Base-by-base conservation (phyloP, 2,329 filamentous ascomycete species). In the Alternaria ventricosa region DNA sequence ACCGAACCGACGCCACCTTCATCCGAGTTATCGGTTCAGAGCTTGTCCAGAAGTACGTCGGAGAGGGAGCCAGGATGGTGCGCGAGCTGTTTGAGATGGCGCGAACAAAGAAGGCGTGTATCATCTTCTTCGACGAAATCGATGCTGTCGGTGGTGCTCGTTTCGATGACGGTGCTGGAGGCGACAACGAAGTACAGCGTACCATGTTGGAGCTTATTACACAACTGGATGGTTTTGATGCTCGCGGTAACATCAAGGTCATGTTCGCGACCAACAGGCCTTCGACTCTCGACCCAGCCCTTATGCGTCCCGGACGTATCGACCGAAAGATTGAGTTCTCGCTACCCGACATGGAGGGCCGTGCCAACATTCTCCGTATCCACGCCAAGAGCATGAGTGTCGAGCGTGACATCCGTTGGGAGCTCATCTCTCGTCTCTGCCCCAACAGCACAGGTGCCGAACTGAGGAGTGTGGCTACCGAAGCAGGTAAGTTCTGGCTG, bases 351-450 rank as follows among this genome's bases (percentile, higher is more conserved):
- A 93, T 98, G 73, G 96, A 99, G 81, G 96, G 96, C 55, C 91
- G 96, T 71, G 96, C 96, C 77, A 98, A 97, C 83, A 98, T 99
- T 77, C 88, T 99, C 47, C 92, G 96, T 55, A 99, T 99, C 75
- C 96, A 98, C 84, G 96, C 96, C 75, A 99, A 98, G 91, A 97
- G 93, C 80, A 99, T 99, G 96, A 97, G 94, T 18, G 96, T 99
- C 41, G 96, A 99, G 87, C 90, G 96, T 57, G 96, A 99, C 78
- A 99, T 99, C 77, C 90, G 96, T 83, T 99, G 96, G 96, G 96
- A 99, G 85, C 88, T 99, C 70, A 98, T 99, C 78, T 97, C 94
- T 20, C 91, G 96, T 74, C 87, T 99, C 68, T 99, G 96, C 84
- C 96, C 96, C 71, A 99, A 99, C 83, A 92, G 94, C 57, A 99